Evolutionary conservation across 2,329 filamentous ascomycete genomes (phyloP).

Genomic region (Oidium heveae): DNA sequence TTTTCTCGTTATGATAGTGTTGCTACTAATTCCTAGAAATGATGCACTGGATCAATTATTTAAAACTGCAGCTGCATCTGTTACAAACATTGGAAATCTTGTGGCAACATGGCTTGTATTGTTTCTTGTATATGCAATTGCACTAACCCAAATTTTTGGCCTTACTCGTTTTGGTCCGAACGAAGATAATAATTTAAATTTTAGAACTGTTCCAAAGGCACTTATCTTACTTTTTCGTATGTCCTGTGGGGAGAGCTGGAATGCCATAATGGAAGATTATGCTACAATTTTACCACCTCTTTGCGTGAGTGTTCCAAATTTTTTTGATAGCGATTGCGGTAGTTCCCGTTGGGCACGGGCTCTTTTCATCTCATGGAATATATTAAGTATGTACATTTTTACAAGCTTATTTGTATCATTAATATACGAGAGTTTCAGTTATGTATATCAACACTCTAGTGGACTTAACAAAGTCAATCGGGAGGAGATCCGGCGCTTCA

Average conservation of each 20-base stretch:
- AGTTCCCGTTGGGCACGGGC: conserved; percentile 69
- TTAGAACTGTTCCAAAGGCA: conserved; percentile 80
- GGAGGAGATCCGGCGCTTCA: conserved; percentile 88
- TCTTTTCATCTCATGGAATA: conserved; percentile 92
- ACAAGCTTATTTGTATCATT: conserved; percentile 94
- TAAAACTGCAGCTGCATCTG: conserved; percentile 88
- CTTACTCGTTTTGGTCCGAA: conserved; percentile 61
- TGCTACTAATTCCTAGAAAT: conserved; percentile 83
- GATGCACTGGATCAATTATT: conserved; percentile 94
- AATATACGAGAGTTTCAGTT: conserved; percentile 98
- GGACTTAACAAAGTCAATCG: conserved; percentile 75
- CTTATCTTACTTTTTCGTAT: conserved; percentile 81
- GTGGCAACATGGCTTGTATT: conserved; percentile 93
- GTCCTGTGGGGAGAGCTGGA: conserved; percentile 92
- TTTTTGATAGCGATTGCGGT: conserved; percentile 80
- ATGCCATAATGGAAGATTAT: conserved; percentile 88
- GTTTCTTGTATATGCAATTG: conserved; percentile 90
- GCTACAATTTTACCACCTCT: conserved; percentile 54
- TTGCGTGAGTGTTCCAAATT: conserved; percentile 46
- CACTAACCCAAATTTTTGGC: conserved; percentile 85
- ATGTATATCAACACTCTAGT: conserved; percentile 90
- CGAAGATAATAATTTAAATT: conserved; percentile 62
- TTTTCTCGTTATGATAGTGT: conserved; percentile 70
- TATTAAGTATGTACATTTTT: conserved; percentile 99
- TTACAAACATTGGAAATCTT: conserved; percentile 73